Conservation (phyloP, 2,329 filamentous ascomycete genomes). For the Ascochyta koolunga region DNA sequence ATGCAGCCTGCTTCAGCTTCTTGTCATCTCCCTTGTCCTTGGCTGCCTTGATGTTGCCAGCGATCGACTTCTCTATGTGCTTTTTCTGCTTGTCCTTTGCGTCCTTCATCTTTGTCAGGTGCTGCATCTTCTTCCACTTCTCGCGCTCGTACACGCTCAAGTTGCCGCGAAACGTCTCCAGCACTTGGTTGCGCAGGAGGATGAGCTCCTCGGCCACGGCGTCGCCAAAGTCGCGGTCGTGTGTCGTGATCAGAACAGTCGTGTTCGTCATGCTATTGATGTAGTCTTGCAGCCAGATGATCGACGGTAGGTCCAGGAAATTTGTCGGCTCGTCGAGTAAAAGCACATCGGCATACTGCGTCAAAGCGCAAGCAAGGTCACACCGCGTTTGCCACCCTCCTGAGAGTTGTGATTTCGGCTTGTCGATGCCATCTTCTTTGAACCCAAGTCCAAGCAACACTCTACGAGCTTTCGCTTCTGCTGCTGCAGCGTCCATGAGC, state of each 20-base stretch:
- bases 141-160: constrained; percentile 74
- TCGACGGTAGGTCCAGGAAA: constrained; percentile 80
- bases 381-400: constrained; percentile 63
- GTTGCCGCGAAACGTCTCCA: constrained; percentile 78
- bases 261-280: constrained; percentile 63
- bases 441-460: constrained; percentile 73
- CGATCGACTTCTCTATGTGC: constrained; percentile 80
- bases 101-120: constrained; percentile 77
- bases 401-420: constrained; percentile 69
- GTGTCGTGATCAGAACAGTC: constrained; percentile 80
- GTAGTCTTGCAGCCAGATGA: constrained; percentile 82
- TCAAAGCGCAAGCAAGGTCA: constrained; percentile 60
- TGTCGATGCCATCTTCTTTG: constrained; percentile 64
- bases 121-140: constrained; percentile 69
- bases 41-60: constrained; percentile 74
- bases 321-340: constrained; percentile 89
- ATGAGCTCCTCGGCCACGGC: constrained; percentile 77
- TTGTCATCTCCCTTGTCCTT: constrained; percentile 82
- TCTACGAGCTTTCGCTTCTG: constrained; percentile 69
- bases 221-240: constrained; percentile 82
- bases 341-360: constrained; percentile 76
- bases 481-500: constrained; percentile 62
- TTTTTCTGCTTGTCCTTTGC: constrained; percentile 80
- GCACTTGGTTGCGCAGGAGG: constrained; percentile 72
- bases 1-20: constrained; percentile 84